Base-by-base conservation (phyloP, 2,329 filamentous ascomycete genomes). In the Lachnellula willkommii region DNA sequence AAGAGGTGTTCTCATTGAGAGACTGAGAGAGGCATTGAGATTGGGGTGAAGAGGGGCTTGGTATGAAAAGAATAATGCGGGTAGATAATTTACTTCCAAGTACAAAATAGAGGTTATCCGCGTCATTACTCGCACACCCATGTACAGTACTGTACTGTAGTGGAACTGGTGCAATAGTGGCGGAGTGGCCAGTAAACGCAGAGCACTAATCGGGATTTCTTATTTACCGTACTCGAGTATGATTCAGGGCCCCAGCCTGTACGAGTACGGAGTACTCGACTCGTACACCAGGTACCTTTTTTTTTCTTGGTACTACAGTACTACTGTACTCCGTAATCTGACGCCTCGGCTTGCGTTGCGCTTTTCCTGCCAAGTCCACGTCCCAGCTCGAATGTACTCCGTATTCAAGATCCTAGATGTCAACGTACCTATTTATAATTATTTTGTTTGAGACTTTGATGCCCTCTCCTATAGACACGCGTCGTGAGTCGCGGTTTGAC, bases 1-100 rank as follows among this genome's bases (percentile, higher is more conserved):
- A 56, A 90, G 80, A 65, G 86, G 81, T 72, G 82, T 87, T 71
- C 79, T 80, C 83, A 88, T 86, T 65, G 58, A 54, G 50, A 15
- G n/a, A n/a, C n/a, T n/a, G n/a, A n/a, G 28, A 26, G 37, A 12
- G 24, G 47, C 53, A 45, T 56, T 35, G 28, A 53, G n/a, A 43
- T 20, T 36, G 36, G 17, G 9, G 26, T 24, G 22, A 8, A 32
- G 37, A 43, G 22, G 26, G 14, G 6, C n/a, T 20, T 20, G 20
- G 15, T 46, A 20, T 6, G 24, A 47, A 37, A 36, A 43, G 24
- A 40, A 32, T 5, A 50, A 15, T 36, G 17, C 32, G n/a, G 17
- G 35, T 32, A 9, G 37, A 12, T 9, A 5, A 22, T 17, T n/a
- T 22, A 20, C 20, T 20, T 20, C 1, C 1, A 20, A 20, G 20